phyloP scores from a whole-genome alignment of 2,329 filamentous ascomycete genomes.

The Tolypocladium tundrense region DNA sequence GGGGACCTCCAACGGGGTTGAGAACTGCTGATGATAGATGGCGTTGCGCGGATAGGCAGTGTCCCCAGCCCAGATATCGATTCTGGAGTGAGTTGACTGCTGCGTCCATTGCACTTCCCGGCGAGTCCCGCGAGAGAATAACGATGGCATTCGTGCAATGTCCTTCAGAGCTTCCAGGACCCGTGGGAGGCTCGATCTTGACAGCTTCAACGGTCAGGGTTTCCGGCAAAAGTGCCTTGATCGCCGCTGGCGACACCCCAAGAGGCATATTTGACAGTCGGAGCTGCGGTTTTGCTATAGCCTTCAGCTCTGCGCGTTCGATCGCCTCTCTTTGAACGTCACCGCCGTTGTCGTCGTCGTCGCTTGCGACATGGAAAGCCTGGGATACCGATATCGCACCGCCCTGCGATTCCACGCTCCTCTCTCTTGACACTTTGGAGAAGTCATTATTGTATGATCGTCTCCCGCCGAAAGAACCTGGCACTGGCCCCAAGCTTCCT shows the following conservation, averaged over 20 bases:
- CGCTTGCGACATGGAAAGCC: constrained; percentile 62
- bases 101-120: constrained; percentile 73
- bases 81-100: constrained; percentile 72
- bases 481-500: constrained; percentile 47
- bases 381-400: constrained; percentile 51
- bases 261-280: constrained; percentile 52
- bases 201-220: constrained; percentile 62
- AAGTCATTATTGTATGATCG: constrained; percentile 35
- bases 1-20: constrained; percentile 27
- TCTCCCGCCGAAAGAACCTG: constrained; percentile 41
- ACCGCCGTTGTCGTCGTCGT: constrained; percentile 47
- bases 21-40: constrained; percentile 70
- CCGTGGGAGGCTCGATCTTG: constrained; percentile 51
- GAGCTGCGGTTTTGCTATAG: constrained; percentile 51
- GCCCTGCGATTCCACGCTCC: constrained; percentile 23
- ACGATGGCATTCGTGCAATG: constrained; percentile 71
- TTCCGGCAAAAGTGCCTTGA: constrained; percentile 49
- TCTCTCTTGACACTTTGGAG: constrained; percentile 23
- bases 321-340: constrained; percentile 25
- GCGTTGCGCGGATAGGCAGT: constrained; percentile 68
- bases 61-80: constrained; percentile 75
- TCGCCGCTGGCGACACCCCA: constrained; percentile 45
- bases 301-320: constrained; percentile 43
- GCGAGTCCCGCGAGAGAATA: constrained; percentile 68
- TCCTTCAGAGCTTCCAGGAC: constrained; percentile 47